Evolutionary conservation across 2,329 filamentous ascomycete genomes (phyloP).

Genomic region (Cladosporium sp.): DNA sequence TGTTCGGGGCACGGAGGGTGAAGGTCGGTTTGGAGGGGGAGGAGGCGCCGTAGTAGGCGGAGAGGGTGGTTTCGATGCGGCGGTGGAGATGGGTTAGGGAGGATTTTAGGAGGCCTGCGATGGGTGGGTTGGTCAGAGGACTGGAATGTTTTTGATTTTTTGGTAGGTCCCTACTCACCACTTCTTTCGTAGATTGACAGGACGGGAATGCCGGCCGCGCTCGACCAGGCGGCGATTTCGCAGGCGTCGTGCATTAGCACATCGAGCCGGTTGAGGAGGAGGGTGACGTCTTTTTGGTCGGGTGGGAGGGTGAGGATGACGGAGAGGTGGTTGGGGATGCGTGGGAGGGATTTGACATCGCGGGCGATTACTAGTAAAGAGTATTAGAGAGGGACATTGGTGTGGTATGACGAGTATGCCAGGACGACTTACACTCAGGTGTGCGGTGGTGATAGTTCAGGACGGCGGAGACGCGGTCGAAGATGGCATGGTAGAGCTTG

Average conservation of each 20-base stretch:
- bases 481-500: slow-evolving; percentile 72
- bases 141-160: not conserved
- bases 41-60: slow-evolving; percentile 75
- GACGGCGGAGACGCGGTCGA: slow-evolving; percentile 73
- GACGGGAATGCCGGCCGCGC: slow-evolving; percentile 79
- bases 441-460: slow-evolving; percentile 95
- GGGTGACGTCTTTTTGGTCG: slow-evolving; percentile 61
- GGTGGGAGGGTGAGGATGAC: slow-evolving; percentile 75
- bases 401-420: not conserved
- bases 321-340: slow-evolving; percentile 80
- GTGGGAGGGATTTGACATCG: slow-evolving; percentile 71
- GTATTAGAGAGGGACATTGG: not conserved
- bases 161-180: slow-evolving; percentile 52
- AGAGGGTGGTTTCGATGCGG: slow-evolving; percentile 72
- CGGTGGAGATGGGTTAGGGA: slow-evolving; percentile 83
- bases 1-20: slow-evolving; percentile 67
- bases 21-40: slow-evolving; percentile 62
- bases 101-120: slow-evolving; percentile 76
- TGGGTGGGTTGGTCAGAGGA: not conserved
- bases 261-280: slow-evolving; percentile 50
- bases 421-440: slow-evolving; percentile 56
- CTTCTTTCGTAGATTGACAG: slow-evolving; percentile 90
- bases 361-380: slow-evolving; percentile 62
- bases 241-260: slow-evolving; percentile 84
- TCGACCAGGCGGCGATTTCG: slow-evolving; percentile 90